A percentile compares a stretch with the other conserved stretches of the same genome.
phyloP scores from a whole-genome alignment of 2,329 filamentous ascomycete species.

The Scedosporium boydii region DNA sequence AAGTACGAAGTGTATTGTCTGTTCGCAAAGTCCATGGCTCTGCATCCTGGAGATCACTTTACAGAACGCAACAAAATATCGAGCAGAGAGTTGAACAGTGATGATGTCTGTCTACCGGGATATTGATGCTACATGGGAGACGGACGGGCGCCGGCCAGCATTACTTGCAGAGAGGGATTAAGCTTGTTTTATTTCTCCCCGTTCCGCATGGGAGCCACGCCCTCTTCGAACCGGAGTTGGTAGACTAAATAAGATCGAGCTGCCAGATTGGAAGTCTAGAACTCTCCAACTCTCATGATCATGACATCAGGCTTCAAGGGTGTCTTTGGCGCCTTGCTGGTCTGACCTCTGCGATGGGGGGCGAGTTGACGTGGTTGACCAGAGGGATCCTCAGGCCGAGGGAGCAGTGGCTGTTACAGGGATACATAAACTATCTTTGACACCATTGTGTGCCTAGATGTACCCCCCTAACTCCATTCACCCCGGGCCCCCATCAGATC shows the following conservation, averaged over 20 bases:
- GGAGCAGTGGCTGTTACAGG: not conserved
- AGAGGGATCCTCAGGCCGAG: not conserved
- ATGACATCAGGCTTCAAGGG: slow-evolving; percentile 1
- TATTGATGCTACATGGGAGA: too few species aligned
- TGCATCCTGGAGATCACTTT: not conserved
- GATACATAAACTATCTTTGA: not conserved
- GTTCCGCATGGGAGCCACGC: too few species aligned
- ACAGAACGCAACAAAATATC: not conserved
- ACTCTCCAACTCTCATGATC: not conserved
- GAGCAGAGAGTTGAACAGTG: not conserved
- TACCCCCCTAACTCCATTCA: not conserved
- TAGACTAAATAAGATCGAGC: too few species aligned
- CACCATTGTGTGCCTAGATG: not conserved
- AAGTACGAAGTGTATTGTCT: too few species aligned
- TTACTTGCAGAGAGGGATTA: too few species aligned
- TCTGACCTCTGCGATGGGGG: not conserved
- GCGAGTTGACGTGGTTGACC: too few species aligned
- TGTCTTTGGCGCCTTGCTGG: not conserved
- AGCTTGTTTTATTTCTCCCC: too few species aligned
- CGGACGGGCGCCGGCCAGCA: too few species aligned
- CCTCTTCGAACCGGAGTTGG: too few species aligned
- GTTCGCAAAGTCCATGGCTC: not conserved
- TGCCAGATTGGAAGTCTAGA: not conserved
- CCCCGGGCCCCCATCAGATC: not conserved
- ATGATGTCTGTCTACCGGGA: not conserved